Evolutionary conservation across 2,329 filamentous ascomycete species (phyloP).

Genomic region (Thyridium curvatum): DNA sequence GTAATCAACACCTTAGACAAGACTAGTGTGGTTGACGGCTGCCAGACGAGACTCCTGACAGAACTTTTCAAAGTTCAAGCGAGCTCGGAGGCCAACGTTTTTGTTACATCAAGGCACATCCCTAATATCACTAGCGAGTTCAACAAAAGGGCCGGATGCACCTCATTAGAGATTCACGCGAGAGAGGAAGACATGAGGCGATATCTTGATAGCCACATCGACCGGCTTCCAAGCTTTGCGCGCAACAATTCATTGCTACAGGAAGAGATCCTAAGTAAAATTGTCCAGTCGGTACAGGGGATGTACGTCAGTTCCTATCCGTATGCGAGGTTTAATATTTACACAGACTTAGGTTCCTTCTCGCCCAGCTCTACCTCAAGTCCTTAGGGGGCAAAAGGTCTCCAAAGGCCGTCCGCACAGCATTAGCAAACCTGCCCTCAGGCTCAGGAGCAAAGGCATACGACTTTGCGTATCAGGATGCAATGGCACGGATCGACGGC

Average conservation of each 20-base stretch:
- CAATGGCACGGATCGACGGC: too few relatives aligned
- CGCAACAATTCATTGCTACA: neutral
- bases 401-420: too few relatives aligned
- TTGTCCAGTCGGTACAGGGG: constrained; percentile 6
- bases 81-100: constrained; percentile 9
- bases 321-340: too few relatives aligned
- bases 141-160: too few relatives aligned
- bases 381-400: too few relatives aligned
- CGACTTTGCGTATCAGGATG: too few relatives aligned
- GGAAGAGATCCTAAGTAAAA: constrained; percentile 5
- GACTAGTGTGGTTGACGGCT: constrained; percentile 1
- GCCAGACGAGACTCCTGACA: neutral
- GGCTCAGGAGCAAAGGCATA: too few relatives aligned
- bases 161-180: too few relatives aligned
- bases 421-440: too few relatives aligned
- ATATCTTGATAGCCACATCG: constrained; percentile 7
- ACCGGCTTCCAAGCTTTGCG: neutral
- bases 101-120: constrained; percentile 26
- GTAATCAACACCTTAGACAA: constrained; percentile 17
- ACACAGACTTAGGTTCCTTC: too few relatives aligned
- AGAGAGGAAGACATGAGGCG: constrained; percentile 4
- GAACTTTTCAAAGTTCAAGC: neutral
- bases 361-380: too few relatives aligned
- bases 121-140: constrained; percentile 20
- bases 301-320: too few relatives aligned